Percentiles rank a stretch among this genome's conserved stretches.
phyloP scores from a whole-genome alignment of 176 grass and related monocot genomes.

The Bolboschoenus planiculmis region DNA sequence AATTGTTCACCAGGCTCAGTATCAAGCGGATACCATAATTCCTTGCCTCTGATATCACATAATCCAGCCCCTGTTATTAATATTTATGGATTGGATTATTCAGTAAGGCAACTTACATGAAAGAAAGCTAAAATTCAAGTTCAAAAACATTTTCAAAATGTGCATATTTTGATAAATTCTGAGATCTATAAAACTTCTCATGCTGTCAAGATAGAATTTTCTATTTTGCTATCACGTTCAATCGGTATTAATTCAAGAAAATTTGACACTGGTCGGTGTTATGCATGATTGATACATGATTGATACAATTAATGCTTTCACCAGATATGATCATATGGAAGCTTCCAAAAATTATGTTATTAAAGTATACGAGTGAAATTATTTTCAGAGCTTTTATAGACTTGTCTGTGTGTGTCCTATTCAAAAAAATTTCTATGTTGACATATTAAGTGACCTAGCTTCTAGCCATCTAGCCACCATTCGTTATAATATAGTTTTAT shows the following conservation, averaged over 20 bases:
- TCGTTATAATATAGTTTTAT: neutral
- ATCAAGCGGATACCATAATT: constrained; percentile 53
- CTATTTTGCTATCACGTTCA: neutral
- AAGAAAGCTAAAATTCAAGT: no score
- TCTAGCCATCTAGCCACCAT: neutral
- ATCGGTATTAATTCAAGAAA: neutral
- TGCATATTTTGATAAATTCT: neutral
- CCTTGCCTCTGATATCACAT: constrained; percentile 55
- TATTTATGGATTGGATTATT: neutral
- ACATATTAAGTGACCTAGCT: neutral
- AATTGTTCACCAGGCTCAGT: constrained; percentile 75
- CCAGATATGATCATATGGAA: neutral
- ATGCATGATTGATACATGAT: constrained; percentile 2
- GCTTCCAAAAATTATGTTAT: neutral
- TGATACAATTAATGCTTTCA: neutral
- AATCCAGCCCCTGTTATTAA: constrained; percentile 64
- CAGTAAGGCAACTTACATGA: neutral
- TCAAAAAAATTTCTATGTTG: constrained; percentile 7
- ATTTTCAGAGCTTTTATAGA: neutral
- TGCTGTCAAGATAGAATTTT: neutral
- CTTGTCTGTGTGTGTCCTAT: neutral
- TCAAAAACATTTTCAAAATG: neutral
- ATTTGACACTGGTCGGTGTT: neutral
- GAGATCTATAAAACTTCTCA: neutral
- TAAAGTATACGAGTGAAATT: neutral